Conservation (phyloP, 108 stramenopile genomes). For the Fragilaria crotonensis region DNA sequence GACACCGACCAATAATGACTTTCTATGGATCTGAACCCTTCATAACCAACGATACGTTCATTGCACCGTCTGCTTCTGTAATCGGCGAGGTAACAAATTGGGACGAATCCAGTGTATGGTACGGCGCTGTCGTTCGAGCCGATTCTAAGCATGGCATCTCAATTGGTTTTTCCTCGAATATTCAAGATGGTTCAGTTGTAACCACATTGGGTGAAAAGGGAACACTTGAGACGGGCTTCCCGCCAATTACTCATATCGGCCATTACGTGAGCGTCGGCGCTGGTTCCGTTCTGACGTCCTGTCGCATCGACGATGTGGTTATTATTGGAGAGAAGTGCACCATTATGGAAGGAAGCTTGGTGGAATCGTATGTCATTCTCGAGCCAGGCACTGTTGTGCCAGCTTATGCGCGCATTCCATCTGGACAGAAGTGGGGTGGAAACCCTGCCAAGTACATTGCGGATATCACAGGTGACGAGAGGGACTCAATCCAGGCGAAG, state of each 20-base stretch:
- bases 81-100: conserved; percentile 96
- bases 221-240: conserved; percentile 66
- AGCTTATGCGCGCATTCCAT: conserved; percentile 76
- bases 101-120: conserved; percentile 94
- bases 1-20: conserved; percentile 79
- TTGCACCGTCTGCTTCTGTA: conserved; percentile 94
- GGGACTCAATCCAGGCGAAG: conserved; percentile 53
- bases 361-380: conserved; percentile 78
- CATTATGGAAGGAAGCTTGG: conserved; percentile 81
- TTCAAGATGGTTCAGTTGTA: conserved; percentile 89
- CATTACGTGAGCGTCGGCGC: conserved; percentile 80
- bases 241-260: conserved; percentile 75
- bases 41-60: conserved; percentile 88
- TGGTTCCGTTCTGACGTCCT: conserved; percentile 71
- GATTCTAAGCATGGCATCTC: conserved; percentile 76
- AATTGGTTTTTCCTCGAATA: conserved; percentile 75
- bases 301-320: conserved; percentile 78
- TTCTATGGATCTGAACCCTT: conserved; percentile 67
- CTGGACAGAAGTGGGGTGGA: conserved; percentile 88
- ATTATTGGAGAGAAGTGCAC: conserved; percentile 83
- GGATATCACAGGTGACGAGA: conserved; percentile 63
- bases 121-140: conserved; percentile 93
- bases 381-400: conserved; percentile 90
- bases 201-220: conserved; percentile 60
- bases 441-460: conserved; percentile 83